Evolutionary conservation across 2,329 filamentous ascomycete species (phyloP).

Genomic region (Pseudocercospora eumusae): DNA sequence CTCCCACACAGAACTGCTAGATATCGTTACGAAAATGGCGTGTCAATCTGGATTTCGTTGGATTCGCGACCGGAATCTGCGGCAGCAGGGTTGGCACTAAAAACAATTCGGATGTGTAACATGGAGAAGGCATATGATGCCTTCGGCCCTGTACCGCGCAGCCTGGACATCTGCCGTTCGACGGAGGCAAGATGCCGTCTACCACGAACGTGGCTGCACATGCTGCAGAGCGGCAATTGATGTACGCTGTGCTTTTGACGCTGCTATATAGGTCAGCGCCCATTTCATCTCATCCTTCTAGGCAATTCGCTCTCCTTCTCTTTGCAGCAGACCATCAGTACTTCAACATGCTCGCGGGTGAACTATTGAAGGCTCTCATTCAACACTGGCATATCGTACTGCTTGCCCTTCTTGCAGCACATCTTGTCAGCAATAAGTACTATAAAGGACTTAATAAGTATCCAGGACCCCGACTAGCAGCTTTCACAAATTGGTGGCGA

Average conservation of each 20-base stretch:
- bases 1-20: not conserved
- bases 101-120: not conserved
- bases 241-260: not conserved
- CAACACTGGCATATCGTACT: constrained; percentile 48
- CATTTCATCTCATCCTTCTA: not conserved
- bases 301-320: not conserved
- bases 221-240: constrained; percentile 5
- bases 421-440: constrained; percentile 50
- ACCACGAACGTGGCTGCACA: constrained; percentile 1
- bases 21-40: not conserved
- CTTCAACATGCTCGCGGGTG: constrained; percentile 38
- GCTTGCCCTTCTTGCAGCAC: constrained; percentile 35
- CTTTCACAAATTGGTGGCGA: constrained; percentile 71
- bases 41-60: not conserved
- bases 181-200: not conserved
- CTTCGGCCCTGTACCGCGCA: constrained; percentile 1
- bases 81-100: constrained; percentile 1
- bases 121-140: not conserved
- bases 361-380: constrained; percentile 33
- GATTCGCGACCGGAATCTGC: not conserved
- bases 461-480: constrained; percentile 70
- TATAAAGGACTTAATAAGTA: constrained; percentile 66
- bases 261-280: constrained; percentile 6
- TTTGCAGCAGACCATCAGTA: not conserved
- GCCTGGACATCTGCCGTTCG: not conserved